Base-by-base conservation (phyloP, 2,329 filamentous ascomycete genomes). In the Colletotrichum higginsianum region DNA sequence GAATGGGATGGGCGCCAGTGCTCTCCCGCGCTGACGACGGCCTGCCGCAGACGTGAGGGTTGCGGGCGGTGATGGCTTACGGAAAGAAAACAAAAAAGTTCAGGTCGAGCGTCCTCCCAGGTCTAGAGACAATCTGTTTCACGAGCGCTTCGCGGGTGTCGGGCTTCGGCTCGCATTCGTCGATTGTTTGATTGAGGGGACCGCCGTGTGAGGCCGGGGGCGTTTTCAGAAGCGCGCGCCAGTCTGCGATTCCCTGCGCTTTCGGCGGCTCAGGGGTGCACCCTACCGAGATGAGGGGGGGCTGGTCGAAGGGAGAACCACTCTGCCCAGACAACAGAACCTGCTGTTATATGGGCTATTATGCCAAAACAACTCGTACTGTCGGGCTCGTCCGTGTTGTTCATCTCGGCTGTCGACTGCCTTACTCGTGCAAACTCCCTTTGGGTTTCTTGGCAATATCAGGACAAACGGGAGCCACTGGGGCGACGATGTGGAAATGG, bases 191-290 rank as follows among this genome's bases (percentile, higher is more conserved):
- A 60, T 53, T 68, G 58, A 15, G 53, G 50, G 58, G 68, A 53
- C 26, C 58, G 38, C 52, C 23, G 18, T 44, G 30, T 42, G 26
- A 13, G 23, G 35, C 63, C 50, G 49, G 35, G 42, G 42, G 68
- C 57, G 57, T 67, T 71, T 67, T 55, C 35, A 56, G 68, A 71
- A 62, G 64, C 68, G 68, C 68, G 57, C 68, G 68, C 58, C 65
- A 71, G 57, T 57, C 21, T 42, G 62, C 44, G 47, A 30, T 61
- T 57, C 58, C 42, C 52, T 44, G 68, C 23, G 26, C 21, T 21
- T 30, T 26, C 23, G 64, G 38, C 53, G 67, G 50, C 42, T 44
- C 47, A 50, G 57, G 55, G 57, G 49, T 26, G 52, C 53, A 60
- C 38, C 38, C 53, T 58, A 21, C 52, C 30, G 23, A 18, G 30